Evolutionary conservation across 177 flowering plant species (phyloP).

Genomic region (Tripterygium wilfordii): DNA sequence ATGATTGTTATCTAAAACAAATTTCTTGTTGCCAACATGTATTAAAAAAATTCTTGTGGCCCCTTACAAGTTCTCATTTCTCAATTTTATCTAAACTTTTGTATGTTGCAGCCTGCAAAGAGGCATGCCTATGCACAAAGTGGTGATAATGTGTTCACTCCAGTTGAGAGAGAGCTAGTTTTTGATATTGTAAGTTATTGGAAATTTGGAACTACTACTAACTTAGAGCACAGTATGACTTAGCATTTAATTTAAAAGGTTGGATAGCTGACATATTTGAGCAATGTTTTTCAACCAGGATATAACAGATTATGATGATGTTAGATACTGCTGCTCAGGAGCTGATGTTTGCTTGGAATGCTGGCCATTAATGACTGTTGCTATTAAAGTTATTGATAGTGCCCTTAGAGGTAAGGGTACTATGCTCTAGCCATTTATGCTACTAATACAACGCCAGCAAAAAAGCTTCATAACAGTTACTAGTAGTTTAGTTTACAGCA

Average conservation of each 20-base stretch:
- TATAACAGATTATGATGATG: slow-evolving; percentile 97
- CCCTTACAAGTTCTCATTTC: neutral
- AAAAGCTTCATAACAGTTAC: neutral
- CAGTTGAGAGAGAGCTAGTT: slow-evolving; percentile 90
- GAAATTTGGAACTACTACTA: neutral
- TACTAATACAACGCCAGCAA: neutral
- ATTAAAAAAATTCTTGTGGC: too few species aligned
- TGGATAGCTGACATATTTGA: slow-evolving; percentile 2
- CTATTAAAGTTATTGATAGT: slow-evolving; percentile 90
- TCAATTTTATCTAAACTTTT: neutral
- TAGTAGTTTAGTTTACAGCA: too few species aligned
- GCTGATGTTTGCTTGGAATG: slow-evolving; percentile 91
- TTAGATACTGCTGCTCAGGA: slow-evolving; percentile 94
- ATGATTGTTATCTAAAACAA: too few species aligned
- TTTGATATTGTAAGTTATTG: slow-evolving; percentile 84
- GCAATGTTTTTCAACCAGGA: slow-evolving; percentile 44
- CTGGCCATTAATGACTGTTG: slow-evolving; percentile 99
- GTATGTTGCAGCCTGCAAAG: slow-evolving; percentile 71
- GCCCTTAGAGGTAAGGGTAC: slow-evolving; percentile 73
- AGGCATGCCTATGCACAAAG: slow-evolving; percentile 77
- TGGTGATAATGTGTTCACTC: slow-evolving; percentile 71
- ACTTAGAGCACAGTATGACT: neutral
- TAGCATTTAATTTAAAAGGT: neutral
- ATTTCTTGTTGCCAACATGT: too few species aligned
- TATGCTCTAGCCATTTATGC: neutral